Evolutionary conservation across 169 alveolate species (phyloP).

Genomic region (Plasmodium blacklocki): DNA sequence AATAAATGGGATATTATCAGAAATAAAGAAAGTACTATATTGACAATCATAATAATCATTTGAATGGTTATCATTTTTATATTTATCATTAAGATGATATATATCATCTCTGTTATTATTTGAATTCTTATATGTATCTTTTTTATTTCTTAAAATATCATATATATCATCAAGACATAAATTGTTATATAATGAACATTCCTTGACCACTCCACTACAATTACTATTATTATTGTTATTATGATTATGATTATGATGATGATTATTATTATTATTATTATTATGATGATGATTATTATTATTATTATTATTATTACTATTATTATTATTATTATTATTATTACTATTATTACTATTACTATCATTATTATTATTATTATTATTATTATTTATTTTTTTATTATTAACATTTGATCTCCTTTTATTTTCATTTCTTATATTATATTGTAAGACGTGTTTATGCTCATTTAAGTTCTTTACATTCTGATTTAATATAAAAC

Average conservation of each 20-base stretch:
- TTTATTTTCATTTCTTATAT: slow-evolving; percentile 5
- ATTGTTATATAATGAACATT: slow-evolving; percentile 4
- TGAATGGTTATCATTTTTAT: too few relatives aligned
- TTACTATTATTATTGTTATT: background rate
- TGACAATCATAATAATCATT: too few relatives aligned
- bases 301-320: background rate
- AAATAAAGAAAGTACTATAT: slow-evolving; percentile 10
- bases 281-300: background rate
- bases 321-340: too few relatives aligned
- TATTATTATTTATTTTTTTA: too few relatives aligned
- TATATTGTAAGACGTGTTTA: slow-evolving; percentile 21
- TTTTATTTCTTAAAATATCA: slow-evolving; percentile 23
- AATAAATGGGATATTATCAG: slow-evolving; percentile 41
- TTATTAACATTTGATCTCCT: background rate
- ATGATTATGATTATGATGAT: background rate
- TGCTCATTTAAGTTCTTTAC: slow-evolving; percentile 16
- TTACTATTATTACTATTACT: background rate
- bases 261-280: background rate
- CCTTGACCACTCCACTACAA: background rate
- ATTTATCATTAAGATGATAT: too few relatives aligned
- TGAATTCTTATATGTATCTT: background rate
- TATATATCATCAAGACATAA: slow-evolving; percentile 44
- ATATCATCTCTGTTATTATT: too few relatives aligned
- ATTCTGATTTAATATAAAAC: slow-evolving; percentile 47
- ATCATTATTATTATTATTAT: background rate